Conservation (phyloP, 2,329 filamentous ascomycete genomes). For the Cladosporium velox region DNA sequence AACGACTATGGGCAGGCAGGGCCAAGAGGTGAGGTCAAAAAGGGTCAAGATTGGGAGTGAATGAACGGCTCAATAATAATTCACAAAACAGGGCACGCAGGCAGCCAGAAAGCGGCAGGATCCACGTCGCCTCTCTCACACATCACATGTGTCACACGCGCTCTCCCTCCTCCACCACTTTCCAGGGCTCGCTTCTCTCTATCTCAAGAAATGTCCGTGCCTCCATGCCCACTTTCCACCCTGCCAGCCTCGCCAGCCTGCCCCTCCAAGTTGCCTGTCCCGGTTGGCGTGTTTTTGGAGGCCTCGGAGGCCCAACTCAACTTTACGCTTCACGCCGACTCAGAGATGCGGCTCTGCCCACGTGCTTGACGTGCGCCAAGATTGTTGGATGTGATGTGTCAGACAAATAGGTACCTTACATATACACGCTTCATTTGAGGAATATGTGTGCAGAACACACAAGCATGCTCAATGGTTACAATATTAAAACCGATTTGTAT, state of each 20-base stretch:
- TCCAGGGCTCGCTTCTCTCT: not conserved
- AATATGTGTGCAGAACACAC: not conserved
- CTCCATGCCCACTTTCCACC: not conserved
- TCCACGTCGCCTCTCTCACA: constrained; percentile 11
- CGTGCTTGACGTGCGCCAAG: constrained; percentile 11
- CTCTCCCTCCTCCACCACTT: not conserved
- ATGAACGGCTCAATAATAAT: not conserved
- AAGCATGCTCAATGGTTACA: not conserved
- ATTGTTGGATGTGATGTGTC: not conserved
- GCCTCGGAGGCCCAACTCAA: not conserved
- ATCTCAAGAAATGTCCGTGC: constrained; percentile 10
- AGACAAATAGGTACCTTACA: not conserved
- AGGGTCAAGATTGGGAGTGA: not conserved
- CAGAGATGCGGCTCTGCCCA: constrained; percentile 15
- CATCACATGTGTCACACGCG: constrained; percentile 13
- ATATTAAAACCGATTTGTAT: not conserved
- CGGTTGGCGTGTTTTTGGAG: not conserved
- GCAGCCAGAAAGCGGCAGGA: constrained; percentile 1
- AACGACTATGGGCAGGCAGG: not conserved
- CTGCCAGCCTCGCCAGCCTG: not conserved
- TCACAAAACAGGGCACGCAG: constrained; percentile 11
- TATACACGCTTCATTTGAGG: not conserved
- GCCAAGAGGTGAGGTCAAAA: constrained; percentile 9
- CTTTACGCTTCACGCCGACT: constrained; percentile 1
- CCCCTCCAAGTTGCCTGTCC: constrained; percentile 1